A percentile compares a stretch with the other conserved stretches of the same genome.
phyloP scores from a whole-genome alignment of 148 eudicot genomes.

The Vaccinium myrtillus region DNA sequence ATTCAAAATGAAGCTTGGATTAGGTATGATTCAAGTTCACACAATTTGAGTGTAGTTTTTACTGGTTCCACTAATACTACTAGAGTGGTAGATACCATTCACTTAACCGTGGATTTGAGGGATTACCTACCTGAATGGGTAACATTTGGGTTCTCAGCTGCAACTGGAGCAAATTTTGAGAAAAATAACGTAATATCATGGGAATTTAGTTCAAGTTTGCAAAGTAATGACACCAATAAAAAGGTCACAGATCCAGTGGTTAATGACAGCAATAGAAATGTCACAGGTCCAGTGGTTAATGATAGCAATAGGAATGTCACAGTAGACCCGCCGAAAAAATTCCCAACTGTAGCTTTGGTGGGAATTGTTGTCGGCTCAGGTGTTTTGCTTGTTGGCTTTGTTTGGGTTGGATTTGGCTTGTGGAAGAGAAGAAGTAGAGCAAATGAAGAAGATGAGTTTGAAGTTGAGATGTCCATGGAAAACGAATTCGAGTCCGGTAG shows the following conservation, averaged over 20 bases:
- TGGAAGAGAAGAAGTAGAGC: conserved; percentile 7
- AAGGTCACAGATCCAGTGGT: too few relatives aligned
- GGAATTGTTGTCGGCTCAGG: conserved; percentile 13
- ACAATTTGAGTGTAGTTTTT: neutral
- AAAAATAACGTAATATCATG: conserved; percentile 5
- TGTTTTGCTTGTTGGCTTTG: conserved; percentile 7
- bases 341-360: neutral
- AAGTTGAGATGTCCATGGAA: conserved; percentile 13
- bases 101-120: neutral
- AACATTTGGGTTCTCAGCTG: conserved; percentile 3
- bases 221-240: too few relatives aligned
- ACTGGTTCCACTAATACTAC: neutral
- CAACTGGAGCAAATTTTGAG: neutral
- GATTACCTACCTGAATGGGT: conserved; percentile 9
- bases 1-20: conserved; percentile 2
- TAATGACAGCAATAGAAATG: too few relatives aligned
- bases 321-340: too few relatives aligned
- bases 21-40: neutral
- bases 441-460: neutral
- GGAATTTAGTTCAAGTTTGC: conserved; percentile 21
- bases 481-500: conserved; percentile 28
- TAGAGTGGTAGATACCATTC: neutral
- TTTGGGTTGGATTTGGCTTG: neutral
- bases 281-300: too few relatives aligned
- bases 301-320: neutral